These are phyloP conservation scores for Brassica juncea DNA, from an alignment of 345 rosid genomes.

Conservation along the genomic window DNA sequence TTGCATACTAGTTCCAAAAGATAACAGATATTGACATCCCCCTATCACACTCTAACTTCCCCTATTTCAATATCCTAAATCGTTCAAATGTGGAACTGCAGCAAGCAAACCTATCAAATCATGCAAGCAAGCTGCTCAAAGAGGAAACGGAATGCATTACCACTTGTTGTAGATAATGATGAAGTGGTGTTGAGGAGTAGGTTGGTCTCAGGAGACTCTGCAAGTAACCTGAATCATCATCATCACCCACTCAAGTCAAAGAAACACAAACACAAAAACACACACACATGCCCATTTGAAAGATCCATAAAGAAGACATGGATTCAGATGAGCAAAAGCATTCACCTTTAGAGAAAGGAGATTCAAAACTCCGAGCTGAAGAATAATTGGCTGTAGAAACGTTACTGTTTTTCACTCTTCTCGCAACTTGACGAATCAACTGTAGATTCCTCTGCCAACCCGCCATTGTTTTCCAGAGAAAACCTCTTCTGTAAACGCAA, in stretches of 20 bases:
- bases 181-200: conserved; percentile 49
- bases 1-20: conserved; percentile 9
- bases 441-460: conserved; percentile 78
- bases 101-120: not conserved
- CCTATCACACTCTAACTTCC: not conserved
- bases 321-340: conserved; percentile 12
- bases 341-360: conserved; percentile 40
- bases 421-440: conserved; percentile 51
- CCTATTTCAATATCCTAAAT: not conserved
- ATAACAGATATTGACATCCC: not conserved
- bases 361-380: conserved; percentile 36
- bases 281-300: not conserved
- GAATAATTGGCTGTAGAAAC: conserved; percentile 39
- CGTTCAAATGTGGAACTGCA: not conserved
- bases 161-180: conserved; percentile 67
- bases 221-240: conserved; percentile 29
- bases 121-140: not conserved
- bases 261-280: not conserved
- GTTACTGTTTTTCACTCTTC: conserved; percentile 42
- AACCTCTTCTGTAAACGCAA: not conserved
- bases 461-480: conserved; percentile 48
- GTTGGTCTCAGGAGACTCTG: conserved; percentile 51
- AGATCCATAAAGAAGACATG: not conserved
- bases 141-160: conserved; percentile 47
- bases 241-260: not conserved